Base-by-base conservation (phyloP, 1,284 basidiomycete genomes). In the Filobasidium uniguttulatum region DNA sequence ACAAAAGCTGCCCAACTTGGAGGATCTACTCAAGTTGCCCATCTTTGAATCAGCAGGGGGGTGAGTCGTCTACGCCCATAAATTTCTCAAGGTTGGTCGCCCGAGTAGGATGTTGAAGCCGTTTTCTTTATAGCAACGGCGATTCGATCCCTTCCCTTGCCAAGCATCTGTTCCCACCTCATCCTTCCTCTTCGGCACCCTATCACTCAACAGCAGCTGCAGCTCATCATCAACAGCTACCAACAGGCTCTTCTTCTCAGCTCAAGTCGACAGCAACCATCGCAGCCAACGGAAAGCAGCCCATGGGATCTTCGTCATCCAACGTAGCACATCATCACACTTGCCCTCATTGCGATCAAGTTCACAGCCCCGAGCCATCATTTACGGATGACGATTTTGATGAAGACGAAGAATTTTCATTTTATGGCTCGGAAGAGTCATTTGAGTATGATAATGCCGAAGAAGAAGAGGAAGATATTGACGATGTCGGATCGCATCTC, bases 11-110 rank as follows among this genome's bases (percentile, higher is more conserved):
- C 50, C 54, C 14, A 52, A 45, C 29, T 46, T 55, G 44, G 50
- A 55, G 31, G 54, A 55, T 35, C 48, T 55, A 37, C 46, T 55
- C 31, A 52, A 52, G 33, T 40, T 51, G 35, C 47, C 50, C 22
- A 41, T 52, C 38, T 49, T 52, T 30, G 37, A 52, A 41, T 48
- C 48, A n/a, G n/a, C n/a, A 17, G 50, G 51, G 46, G 47, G 43
- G 50, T 49, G 48, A 55, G 48, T 49, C 31, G 25, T 26, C 9
- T 14, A 14, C 20, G 19, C 17, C 10, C 17, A 15, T 9, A 9
- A n/a, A 9, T n/a, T 9, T 9, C n/a, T n/a, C n/a, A n/a, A n/a
- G n/a, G n/a, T n/a, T n/a, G n/a, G n/a, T n/a, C n/a, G n/a, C n/a
- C n/a, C n/a, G n/a, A n/a, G n/a, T n/a, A n/a, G n/a, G n/a, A n/a